These are phyloP conservation scores for Fomitopsis pinicola DNA, from an alignment of 1,284 basidiomycete species.

Conservation along the genomic window DNA sequence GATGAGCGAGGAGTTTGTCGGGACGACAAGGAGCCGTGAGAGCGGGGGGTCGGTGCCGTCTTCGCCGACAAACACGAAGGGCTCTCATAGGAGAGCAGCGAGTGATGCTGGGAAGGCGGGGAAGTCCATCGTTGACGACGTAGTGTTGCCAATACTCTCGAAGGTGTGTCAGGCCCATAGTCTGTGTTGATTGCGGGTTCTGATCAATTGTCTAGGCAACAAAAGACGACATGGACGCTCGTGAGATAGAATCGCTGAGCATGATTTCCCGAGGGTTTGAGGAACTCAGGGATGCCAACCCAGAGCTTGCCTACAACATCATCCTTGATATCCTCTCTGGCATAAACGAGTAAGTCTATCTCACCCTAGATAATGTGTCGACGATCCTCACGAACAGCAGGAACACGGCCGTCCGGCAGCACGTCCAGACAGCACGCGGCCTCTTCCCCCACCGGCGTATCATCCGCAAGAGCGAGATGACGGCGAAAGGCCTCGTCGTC, in stretches of 20 bases:
- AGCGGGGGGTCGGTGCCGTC: slow-evolving; percentile 41
- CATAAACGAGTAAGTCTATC: slow-evolving; percentile 76
- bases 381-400: slow-evolving; percentile 34
- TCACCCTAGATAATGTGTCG: not conserved
- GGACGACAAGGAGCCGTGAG: slow-evolving; percentile 56
- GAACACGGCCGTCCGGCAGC: slow-evolving; percentile 67
- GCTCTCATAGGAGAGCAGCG: slow-evolving; percentile 39
- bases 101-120: slow-evolving; percentile 69
- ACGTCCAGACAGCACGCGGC: slow-evolving; percentile 69
- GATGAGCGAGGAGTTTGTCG: slow-evolving; percentile 79
- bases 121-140: slow-evolving; percentile 70
- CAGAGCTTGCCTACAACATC: slow-evolving; percentile 80
- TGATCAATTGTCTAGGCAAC: slow-evolving; percentile 49
- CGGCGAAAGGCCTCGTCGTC: slow-evolving; percentile 71
- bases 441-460: slow-evolving; percentile 78
- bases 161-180: slow-evolving; percentile 42
- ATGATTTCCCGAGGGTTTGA: slow-evolving; percentile 88
- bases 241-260: slow-evolving; percentile 84
- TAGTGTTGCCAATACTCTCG: slow-evolving; percentile 73
- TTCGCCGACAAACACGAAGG: slow-evolving; percentile 38
- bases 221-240: slow-evolving; percentile 80
- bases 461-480: slow-evolving; percentile 78
- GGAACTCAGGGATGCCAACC: slow-evolving; percentile 78
- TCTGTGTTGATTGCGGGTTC: not conserved
- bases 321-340: slow-evolving; percentile 88